Evolutionary conservation across 176 grass and related monocot genomes (phyloP).

Genomic region (Dactylis glomerata): DNA sequence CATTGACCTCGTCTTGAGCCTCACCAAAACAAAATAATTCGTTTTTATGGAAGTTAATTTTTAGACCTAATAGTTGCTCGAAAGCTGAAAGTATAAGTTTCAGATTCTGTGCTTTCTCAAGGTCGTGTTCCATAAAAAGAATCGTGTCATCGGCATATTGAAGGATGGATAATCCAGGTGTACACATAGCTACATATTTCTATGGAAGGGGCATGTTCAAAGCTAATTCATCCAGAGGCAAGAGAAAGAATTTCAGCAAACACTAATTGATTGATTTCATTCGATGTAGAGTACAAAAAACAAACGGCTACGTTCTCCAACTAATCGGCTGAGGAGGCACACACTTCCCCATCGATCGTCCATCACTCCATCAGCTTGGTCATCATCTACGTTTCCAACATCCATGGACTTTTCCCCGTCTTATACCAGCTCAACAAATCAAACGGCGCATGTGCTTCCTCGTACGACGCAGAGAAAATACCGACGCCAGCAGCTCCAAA

Average conservation of each 20-base stretch:
- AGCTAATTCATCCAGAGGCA: not conserved
- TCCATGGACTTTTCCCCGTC: not conserved
- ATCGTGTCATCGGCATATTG: no score
- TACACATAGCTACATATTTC: not conserved
- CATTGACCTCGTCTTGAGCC: no score
- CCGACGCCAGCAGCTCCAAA: not conserved
- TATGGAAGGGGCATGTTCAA: not conserved
- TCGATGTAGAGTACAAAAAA: not conserved
- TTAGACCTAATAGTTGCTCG: no score
- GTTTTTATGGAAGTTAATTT: no score
- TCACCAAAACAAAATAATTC: no score
- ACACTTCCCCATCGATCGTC: not conserved
- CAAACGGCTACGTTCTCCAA: not conserved
- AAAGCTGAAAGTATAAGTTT: no score
- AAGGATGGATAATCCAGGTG: not conserved
- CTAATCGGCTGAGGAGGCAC: not conserved
- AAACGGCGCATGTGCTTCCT: not conserved
- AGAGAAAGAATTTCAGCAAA: not conserved
- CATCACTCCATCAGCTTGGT: not conserved
- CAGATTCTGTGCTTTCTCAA: no score
- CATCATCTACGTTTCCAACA: not conserved
- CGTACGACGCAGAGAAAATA: slow-evolving; percentile 3
- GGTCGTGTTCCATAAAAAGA: no score
- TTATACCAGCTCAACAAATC: not conserved
- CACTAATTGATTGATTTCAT: not conserved